These are phyloP conservation scores for Torulaspora microellipsoides DNA, from an alignment of 805 yeast genomes.

Conservation along the genomic window DNA sequence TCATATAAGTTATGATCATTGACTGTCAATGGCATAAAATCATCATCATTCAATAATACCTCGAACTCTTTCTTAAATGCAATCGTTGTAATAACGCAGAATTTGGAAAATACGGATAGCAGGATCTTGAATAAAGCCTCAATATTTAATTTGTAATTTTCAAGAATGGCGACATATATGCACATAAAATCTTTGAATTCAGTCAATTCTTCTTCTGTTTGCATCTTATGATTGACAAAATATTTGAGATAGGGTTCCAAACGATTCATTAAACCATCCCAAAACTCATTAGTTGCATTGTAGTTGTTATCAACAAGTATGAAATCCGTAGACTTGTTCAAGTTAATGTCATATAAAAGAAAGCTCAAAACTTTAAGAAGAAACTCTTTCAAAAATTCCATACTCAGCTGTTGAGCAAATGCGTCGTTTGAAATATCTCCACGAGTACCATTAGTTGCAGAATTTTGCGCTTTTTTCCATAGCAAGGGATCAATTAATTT, in stretches of 20 bases:
- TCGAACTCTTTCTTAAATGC: constrained; percentile 60
- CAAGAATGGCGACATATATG: constrained; percentile 68
- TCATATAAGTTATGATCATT: constrained; percentile 56
- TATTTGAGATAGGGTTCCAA: constrained; percentile 54
- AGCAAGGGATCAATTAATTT: constrained; percentile 63
- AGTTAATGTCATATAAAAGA: constrained; percentile 66
- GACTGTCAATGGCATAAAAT: constrained; percentile 80
- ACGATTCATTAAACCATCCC: constrained; percentile 63
- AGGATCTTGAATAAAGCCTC: constrained; percentile 59
- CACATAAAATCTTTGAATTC: constrained; percentile 64
- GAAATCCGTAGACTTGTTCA: constrained; percentile 59
- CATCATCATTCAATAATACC: constrained; percentile 66
- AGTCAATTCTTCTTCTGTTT: constrained; percentile 42
- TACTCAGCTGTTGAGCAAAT: constrained; percentile 24
- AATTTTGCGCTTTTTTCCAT: constrained; percentile 34
- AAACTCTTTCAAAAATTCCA: constrained; percentile 44
- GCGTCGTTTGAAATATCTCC: constrained; percentile 30
- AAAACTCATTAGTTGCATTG: constrained; percentile 55
- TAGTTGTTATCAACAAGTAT: constrained; percentile 59
- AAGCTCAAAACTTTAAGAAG: constrained; percentile 67
- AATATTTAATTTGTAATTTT: constrained; percentile 60
- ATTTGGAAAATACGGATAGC: constrained; percentile 53
- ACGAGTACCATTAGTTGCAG: constrained; percentile 17
- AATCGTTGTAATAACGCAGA: constrained; percentile 49
- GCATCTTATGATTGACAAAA: constrained; percentile 41